Evolutionary conservation across 148 eudicot species (phyloP), one percentile per base, ranked within the genome.

Genomic region (Polygonum maritimum): DNA sequence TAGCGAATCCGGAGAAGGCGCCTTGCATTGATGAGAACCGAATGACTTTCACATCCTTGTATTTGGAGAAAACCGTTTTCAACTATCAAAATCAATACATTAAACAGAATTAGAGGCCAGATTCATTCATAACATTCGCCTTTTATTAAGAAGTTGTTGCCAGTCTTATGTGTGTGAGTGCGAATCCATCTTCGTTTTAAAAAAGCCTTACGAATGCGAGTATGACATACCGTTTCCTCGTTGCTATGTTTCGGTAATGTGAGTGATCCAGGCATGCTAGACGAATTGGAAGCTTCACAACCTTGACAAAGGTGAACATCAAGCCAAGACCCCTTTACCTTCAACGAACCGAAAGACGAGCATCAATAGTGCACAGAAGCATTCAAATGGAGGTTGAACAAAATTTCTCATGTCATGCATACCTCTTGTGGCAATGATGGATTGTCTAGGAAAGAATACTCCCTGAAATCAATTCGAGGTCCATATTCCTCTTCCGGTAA

Each of bases 321-420:
- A 74, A 95, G 92, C 96, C 97, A 89, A 55, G 98, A 95, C 72
- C 90, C 90, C 84, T 95, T 95, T 15, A 95, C 97, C 98, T 95
- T 78, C 81, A 45, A 81, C 39, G 69, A 11, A 69, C 7, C 58
- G 22, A 41, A 60, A 76, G 22, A 63, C 12, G 33, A 38, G 65
- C 58, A 54, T 54, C n/a, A 18, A 15, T 54, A 54, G 58, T 16
- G 60, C 4, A 7, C 60, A 18, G n/a, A 5, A 4, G 15, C 57
- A 51, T 51, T 3, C 36, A 4, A 36, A 26, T 48, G 47, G 15
- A 19, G 57, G 0, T 51, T 51, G 7, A 51, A 51, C 15, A 2
- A 16, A 19, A 5, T 51, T 14, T 51, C 57, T 5, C 3, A 7
- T 18, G 8, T 54, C 60, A 19, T n/a, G n/a, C n/a, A n/a, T 82